A percentile compares a stretch with the other conserved stretches of the same genome.
These are phyloP conservation scores for Candida qinlingensis DNA, from an alignment of 805 yeast genomes.

Conservation along the genomic window DNA sequence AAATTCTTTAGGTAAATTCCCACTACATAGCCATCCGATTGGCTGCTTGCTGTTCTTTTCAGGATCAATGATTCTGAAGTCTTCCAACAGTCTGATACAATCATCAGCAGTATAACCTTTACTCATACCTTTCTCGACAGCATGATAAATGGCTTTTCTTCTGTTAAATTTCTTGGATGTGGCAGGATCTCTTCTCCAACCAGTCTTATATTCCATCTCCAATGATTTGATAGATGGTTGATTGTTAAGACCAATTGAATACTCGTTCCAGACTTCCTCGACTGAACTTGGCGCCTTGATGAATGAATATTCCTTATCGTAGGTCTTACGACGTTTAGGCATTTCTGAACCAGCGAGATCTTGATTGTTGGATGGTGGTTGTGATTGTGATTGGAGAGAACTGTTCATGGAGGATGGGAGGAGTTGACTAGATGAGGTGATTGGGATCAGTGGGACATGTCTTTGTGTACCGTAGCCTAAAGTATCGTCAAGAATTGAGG, in stretches of 20 bases:
- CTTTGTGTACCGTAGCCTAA: conserved; percentile 3
- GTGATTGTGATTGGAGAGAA: conserved; percentile 2
- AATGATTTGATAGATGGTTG: conserved; percentile 48
- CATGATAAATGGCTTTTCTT: conserved; percentile 48
- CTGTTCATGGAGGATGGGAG: not conserved
- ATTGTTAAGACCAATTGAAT: conserved; percentile 43
- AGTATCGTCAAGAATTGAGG: conserved; percentile 18
- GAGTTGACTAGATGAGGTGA: conserved; percentile 7
- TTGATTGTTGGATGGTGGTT: not conserved
- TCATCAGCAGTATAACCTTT: conserved; percentile 39
- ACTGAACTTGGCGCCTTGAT: conserved; percentile 41
- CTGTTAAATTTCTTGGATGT: conserved; percentile 48
- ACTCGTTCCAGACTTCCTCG: conserved; percentile 53
- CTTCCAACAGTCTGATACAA: conserved; percentile 43
- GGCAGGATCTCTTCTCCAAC: conserved; percentile 53
- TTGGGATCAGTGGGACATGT: conserved; percentile 4
- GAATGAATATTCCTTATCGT: conserved; percentile 31
- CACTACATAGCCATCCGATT: conserved; percentile 39
- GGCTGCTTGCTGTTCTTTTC: conserved; percentile 39
- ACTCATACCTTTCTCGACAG: conserved; percentile 44
- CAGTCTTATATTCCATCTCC: conserved; percentile 44
- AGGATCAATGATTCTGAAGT: conserved; percentile 35
- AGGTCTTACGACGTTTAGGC: conserved; percentile 23
- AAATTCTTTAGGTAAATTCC: conserved; percentile 31
- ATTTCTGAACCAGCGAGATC: not conserved